Conservation (phyloP, 495 filamentous ascomycete genomes). For the Penicillium bovifimosum region DNA sequence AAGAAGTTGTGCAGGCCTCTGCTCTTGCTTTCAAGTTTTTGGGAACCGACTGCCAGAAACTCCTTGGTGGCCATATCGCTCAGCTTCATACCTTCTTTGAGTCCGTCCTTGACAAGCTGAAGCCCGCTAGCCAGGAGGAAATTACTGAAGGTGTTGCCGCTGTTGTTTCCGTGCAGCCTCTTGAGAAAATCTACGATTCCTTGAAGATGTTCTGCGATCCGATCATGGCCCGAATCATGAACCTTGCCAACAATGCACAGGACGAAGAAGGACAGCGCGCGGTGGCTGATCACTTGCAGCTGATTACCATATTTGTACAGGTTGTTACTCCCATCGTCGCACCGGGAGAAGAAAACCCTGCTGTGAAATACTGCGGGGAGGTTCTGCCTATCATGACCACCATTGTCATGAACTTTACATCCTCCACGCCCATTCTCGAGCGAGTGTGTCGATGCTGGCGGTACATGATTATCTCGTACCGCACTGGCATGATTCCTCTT, state of each 20-base stretch:
- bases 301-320: slow-evolving; percentile 86
- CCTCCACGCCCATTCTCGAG: slow-evolving; percentile 84
- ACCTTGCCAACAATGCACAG: slow-evolving; percentile 75
- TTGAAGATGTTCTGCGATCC: slow-evolving; percentile 94
- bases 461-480: slow-evolving; percentile 91
- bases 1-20: slow-evolving; percentile 83
- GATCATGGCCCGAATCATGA: slow-evolving; percentile 78
- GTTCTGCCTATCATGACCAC: slow-evolving; percentile 80
- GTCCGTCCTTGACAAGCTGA: slow-evolving; percentile 76
- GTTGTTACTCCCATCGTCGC: slow-evolving; percentile 72
- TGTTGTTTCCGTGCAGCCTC: slow-evolving; percentile 81
- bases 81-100: slow-evolving; percentile 91
- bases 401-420: slow-evolving; percentile 78
- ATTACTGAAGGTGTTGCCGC: slow-evolving; percentile 90
- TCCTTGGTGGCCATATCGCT: slow-evolving; percentile 70
- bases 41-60: slow-evolving; percentile 84
- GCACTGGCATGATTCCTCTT: slow-evolving; percentile 80
- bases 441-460: slow-evolving; percentile 91
- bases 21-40: slow-evolving; percentile 96
- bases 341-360: slow-evolving; percentile 71
- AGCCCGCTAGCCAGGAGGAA: slow-evolving; percentile 83
- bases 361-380: slow-evolving; percentile 92
- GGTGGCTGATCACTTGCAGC: slow-evolving; percentile 78
- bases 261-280: slow-evolving; percentile 74
- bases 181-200: slow-evolving; percentile 69